A percentile compares a stretch with the other conserved stretches of the same genome.
Conservation (phyloP, 208 protist species). For the Trypanosoma mega region DNA sequence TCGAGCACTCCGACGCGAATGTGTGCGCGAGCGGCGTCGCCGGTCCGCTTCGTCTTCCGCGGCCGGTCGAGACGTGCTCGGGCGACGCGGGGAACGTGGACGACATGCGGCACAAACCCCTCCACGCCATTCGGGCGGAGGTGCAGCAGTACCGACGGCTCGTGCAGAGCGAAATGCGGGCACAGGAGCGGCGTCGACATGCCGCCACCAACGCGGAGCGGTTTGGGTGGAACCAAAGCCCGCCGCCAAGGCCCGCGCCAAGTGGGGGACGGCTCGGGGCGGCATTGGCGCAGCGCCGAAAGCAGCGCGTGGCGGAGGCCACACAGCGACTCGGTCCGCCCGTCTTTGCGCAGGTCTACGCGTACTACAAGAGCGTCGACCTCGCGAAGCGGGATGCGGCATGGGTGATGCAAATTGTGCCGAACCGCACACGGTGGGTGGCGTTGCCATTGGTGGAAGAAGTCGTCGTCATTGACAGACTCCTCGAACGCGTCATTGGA, state of each 20-base stretch:
- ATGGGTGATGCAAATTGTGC: slow-evolving; percentile 61
- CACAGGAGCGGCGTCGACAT: slow-evolving; percentile 34
- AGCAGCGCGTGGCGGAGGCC: slow-evolving; percentile 27
- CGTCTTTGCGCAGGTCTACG: slow-evolving; percentile 53
- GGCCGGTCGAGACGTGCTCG: too few relatives aligned
- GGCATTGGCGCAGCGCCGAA: slow-evolving; percentile 41
- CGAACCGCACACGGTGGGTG: slow-evolving; percentile 57
- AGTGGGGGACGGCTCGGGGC: slow-evolving; percentile 13
- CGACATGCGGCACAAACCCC: slow-evolving; percentile 59
- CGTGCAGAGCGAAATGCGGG: slow-evolving; percentile 43
- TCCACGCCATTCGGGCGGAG: slow-evolving; percentile 46
- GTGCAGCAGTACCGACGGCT: slow-evolving; percentile 41
- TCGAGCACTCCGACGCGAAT: background rate
- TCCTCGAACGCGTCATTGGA: slow-evolving; percentile 29
- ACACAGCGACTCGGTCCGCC: slow-evolving; percentile 27
- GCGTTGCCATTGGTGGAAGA: slow-evolving; percentile 72
- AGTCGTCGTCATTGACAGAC: slow-evolving; percentile 71
- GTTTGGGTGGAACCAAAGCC: slow-evolving; percentile 23
- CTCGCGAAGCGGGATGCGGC: slow-evolving; percentile 51
- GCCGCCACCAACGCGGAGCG: slow-evolving; percentile 20
- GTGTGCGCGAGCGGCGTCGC: too few relatives aligned
- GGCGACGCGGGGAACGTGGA: slow-evolving; percentile 36
- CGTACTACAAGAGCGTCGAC: slow-evolving; percentile 58
- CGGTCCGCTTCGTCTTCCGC: background rate
- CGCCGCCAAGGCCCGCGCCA: slow-evolving; percentile 4